Base-by-base conservation (phyloP, 75 land plant genomes). In the Gnetum montanum region DNA sequence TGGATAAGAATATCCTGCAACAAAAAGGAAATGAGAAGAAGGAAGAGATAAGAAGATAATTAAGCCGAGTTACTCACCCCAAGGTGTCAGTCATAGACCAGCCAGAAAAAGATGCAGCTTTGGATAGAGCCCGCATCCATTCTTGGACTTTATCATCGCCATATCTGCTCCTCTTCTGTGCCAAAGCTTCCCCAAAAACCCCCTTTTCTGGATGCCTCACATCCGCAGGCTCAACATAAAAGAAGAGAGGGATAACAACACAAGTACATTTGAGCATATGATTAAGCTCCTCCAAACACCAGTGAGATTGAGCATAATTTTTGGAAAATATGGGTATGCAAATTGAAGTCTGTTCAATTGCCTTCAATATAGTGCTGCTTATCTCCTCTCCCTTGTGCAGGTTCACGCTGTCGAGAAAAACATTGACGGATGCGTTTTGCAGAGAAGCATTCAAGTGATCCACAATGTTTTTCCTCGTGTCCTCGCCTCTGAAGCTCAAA, bases 401-500 rank as follows among this genome's bases (percentile, higher is more conserved):
- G 5, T 41, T 43, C 10, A 16, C 7, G 31, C 22, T 43, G 53
- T 41, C 59, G 16, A 38, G 27, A 29, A 41, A 57, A 1, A 4
- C 13, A 25, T 26, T 37, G 10, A 57, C 19, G 7, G 50, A 48
- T 2, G 59, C 59, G 26, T 41, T 25, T 16, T 43, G 11, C 3
- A 57, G 27, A 1, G 59, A 37, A 38, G 51, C 16, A 23, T 57
- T 15, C 16, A 57, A 50, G 27, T 57, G 59, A 57, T 43, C 59
- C 18, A 34, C 58, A 15, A 56, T 22, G 11, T 26, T 15, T 36
- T 19, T 34, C 6, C 58, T 37, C 8, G 36, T 15, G 25, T 33
- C 37, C 43, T 56, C 45, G 28, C 58, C 58, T 37, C 58, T 16
- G 20, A 56, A 56, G 23, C 58, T 56, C 6, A 56, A 4, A 31